phyloP scores from a whole-genome alignment of 148 eudicot species.

The Rhododendron molle region DNA sequence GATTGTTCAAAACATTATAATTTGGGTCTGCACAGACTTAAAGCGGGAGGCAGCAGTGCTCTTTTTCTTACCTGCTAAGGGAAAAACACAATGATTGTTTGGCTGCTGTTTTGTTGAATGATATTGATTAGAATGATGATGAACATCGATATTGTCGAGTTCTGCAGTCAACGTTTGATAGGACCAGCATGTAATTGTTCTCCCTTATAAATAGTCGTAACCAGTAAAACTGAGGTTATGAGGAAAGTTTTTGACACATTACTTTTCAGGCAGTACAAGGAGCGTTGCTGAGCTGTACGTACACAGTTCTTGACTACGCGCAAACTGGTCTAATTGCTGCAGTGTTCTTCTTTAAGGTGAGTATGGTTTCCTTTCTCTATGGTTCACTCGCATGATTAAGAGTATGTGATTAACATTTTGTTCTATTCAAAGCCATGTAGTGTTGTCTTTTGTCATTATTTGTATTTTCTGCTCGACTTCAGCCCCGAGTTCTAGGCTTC shows the following conservation, averaged over 20 bases:
- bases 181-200: background rate
- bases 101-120: background rate
- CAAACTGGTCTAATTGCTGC: conserved; percentile 96
- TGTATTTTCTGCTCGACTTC: background rate
- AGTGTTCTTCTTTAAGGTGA: conserved; percentile 91
- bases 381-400: background rate
- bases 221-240: background rate
- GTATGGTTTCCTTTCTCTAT: conserved; percentile 4
- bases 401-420: background rate
- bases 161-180: background rate
- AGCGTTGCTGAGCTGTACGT: conserved; percentile 66
- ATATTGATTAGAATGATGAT: background rate
- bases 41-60: background rate
- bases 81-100: background rate
- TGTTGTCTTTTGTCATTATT: background rate
- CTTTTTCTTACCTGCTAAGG: background rate
- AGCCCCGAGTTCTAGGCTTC: background rate
- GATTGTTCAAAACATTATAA: background rate
- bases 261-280: conserved; percentile 77
- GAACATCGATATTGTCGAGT: background rate
- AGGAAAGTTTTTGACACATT: background rate
- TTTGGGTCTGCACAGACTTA: background rate
- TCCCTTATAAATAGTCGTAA: background rate
- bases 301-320: conserved; percentile 92
- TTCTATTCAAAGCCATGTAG: background rate